Percentiles rank a stretch among this genome's conserved stretches.
phyloP scores from a whole-genome alignment of 2,329 filamentous ascomycete species.

The Helotiales sp. region DNA sequence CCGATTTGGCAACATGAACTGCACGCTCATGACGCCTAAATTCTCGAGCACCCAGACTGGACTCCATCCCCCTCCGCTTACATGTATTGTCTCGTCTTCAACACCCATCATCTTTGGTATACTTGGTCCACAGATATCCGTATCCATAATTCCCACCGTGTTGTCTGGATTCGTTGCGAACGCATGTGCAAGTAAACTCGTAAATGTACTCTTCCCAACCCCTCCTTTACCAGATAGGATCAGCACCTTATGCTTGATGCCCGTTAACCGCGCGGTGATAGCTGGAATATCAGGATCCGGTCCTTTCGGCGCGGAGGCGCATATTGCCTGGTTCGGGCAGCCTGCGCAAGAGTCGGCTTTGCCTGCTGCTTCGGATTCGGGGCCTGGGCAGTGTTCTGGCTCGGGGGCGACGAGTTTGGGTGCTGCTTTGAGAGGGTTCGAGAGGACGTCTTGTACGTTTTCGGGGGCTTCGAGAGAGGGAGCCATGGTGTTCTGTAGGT shows the following conservation, averaged over 20 bases:
- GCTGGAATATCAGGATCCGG: constrained; percentile 92
- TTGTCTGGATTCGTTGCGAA: constrained; percentile 81
- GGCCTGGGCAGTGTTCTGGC: constrained; percentile 95
- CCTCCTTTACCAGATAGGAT: constrained; percentile 93
- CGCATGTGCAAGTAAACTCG: constrained; percentile 83
- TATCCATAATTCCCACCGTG: constrained; percentile 94
- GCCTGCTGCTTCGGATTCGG: constrained; percentile 74
- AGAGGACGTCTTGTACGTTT: constrained; percentile 70
- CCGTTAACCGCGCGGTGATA: constrained; percentile 81
- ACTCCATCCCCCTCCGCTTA: constrained; percentile 87
- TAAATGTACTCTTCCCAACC: constrained; percentile 95
- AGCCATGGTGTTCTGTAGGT: constrained; percentile 70
- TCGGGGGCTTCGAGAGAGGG: constrained; percentile 79
- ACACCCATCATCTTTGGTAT: constrained; percentile 99
- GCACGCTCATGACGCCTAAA: constrained; percentile 93
- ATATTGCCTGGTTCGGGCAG: constrained; percentile 95
- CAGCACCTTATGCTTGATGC: constrained; percentile 89
- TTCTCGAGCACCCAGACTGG: constrained; percentile 97
- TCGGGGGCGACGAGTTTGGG: constrained; percentile 92
- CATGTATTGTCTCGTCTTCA: constrained; percentile 89
- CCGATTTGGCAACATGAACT: constrained; percentile 94
- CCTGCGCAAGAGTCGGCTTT: constrained; percentile 85
- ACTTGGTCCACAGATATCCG: constrained; percentile 93
- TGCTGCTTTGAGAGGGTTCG: constrained; percentile 76
- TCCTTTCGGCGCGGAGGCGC: constrained; percentile 90